Percentiles rank a stretch among this genome's conserved stretches.
These are phyloP conservation scores for Isabelozyma gotoi DNA, from an alignment of 805 yeast species.

Conservation along the genomic window DNA sequence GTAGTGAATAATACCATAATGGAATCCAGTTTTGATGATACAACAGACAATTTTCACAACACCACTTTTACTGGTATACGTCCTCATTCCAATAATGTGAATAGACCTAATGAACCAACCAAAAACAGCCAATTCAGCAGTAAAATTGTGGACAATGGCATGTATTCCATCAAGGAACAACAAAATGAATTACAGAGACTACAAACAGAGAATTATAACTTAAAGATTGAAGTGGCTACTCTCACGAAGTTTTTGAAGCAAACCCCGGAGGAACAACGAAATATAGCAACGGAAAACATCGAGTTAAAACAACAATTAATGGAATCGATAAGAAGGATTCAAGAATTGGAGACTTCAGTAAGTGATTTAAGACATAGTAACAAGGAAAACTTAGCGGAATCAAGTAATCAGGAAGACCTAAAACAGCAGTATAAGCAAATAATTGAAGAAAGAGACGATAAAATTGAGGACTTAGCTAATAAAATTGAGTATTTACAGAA, in stretches of 20 bases:
- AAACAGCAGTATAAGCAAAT: conserved; percentile 6
- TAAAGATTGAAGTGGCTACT: conserved; percentile 44
- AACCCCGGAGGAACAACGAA: conserved; percentile 43
- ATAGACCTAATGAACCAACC: background rate
- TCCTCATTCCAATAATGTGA: background rate
- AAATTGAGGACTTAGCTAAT: conserved; percentile 3
- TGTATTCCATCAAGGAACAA: conserved; percentile 20
- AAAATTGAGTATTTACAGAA: conserved; percentile 8
- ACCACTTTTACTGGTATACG: conserved; percentile 5
- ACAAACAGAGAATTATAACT: conserved; percentile 42
- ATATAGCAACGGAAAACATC: conserved; percentile 37
- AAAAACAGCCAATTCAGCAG: background rate
- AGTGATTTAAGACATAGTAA: conserved; percentile 3
- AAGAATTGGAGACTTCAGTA: conserved; percentile 7
- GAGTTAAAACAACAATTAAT: conserved; percentile 27
- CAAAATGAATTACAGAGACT: conserved; percentile 22
- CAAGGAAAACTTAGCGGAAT: conserved; percentile 5
- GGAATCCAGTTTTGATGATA: conserved; percentile 14
- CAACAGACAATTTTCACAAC: conserved; percentile 14
- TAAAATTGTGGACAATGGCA: conserved; percentile 8
- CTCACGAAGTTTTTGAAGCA: conserved; percentile 37
- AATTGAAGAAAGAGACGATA: conserved; percentile 5
- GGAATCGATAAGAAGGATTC: conserved; percentile 12
- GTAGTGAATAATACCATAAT: conserved; percentile 2
- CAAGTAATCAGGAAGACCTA: conserved; percentile 3